Conservation (phyloP, 768 basidiomycete genomes). For the Mrakia hoshinonis region DNA sequence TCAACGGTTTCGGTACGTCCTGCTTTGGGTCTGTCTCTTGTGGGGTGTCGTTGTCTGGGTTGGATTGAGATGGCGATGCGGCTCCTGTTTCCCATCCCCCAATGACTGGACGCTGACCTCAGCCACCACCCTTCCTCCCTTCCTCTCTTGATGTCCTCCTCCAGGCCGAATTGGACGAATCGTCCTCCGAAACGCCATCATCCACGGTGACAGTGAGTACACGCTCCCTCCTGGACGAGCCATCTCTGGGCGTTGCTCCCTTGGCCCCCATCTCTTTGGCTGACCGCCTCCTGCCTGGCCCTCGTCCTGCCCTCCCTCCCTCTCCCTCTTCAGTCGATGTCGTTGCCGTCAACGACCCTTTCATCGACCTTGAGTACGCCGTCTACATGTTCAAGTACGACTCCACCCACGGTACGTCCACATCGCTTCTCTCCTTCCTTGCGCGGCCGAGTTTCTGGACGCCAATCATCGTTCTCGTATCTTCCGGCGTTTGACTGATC, state of each 20-base stretch:
- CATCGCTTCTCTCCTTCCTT: background rate
- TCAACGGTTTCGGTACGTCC: conserved; percentile 69
- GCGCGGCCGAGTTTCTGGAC: too few relatives aligned
- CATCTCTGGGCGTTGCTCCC: background rate
- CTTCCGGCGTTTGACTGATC: too few relatives aligned
- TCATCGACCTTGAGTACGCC: conserved; percentile 97
- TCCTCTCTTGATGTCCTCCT: background rate
- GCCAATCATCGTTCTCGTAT: too few relatives aligned
- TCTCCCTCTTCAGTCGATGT: conserved; percentile 42
- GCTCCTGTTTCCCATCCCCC: background rate
- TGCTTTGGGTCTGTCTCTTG: background rate
- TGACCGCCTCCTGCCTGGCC: background rate
- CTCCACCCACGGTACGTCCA: conserved; percentile 40
- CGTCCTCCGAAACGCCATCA: conserved; percentile 87
- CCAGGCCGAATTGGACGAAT: conserved; percentile 98
- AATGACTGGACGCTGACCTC: background rate
- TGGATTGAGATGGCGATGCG: background rate
- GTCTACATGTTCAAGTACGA: conserved; percentile 91
- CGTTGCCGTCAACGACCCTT: conserved; percentile 93
- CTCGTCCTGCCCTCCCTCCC: background rate
- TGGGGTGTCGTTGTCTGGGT: background rate
- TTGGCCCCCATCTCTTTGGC: background rate
- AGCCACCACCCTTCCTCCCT: conserved; percentile 8
- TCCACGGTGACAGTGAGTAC: conserved; percentile 56
- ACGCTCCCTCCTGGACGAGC: background rate